Evolutionary conservation across 495 filamentous ascomycete genomes (phyloP).

Genomic region (Hypoxylon rickii): DNA sequence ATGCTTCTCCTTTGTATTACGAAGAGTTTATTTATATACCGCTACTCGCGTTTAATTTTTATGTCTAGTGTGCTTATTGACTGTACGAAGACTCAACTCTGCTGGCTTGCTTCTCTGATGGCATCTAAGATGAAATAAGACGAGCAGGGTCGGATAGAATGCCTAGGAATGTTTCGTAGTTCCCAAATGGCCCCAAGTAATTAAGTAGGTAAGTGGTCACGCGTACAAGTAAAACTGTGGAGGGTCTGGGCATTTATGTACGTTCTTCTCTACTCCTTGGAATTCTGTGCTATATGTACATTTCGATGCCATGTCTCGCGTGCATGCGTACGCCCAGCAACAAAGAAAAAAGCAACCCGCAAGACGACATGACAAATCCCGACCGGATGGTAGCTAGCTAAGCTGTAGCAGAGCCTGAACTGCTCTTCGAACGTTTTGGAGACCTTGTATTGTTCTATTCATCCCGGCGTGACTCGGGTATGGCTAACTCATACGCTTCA

Average conservation of each 20-base stretch:
- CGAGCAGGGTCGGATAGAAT: too few species aligned
- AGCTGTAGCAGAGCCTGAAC: conserved; percentile 22
- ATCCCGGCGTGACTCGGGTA: background rate
- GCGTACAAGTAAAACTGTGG: background rate
- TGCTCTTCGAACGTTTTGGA: conserved; percentile 3
- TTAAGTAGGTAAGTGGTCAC: too few species aligned
- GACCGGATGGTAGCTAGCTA: background rate
- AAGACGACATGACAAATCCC: background rate
- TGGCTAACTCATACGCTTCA: too few species aligned
- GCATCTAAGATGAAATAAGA: too few species aligned
- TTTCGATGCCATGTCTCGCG: conserved; percentile 25
- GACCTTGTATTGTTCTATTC: conserved; percentile 3
- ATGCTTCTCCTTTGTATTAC: conserved; percentile 37
- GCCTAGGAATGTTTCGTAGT: too few species aligned
- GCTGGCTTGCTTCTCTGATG: too few species aligned
- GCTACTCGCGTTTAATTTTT: background rate
- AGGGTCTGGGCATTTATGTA: conserved; percentile 19
- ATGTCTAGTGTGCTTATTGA: too few species aligned
- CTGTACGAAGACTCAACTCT: too few species aligned
- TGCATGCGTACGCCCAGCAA: conserved; percentile 4
- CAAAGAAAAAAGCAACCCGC: conserved; percentile 18
- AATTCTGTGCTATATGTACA: conserved; percentile 36
- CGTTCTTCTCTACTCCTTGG: conserved; percentile 25
- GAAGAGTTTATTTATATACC: conserved; percentile 30
- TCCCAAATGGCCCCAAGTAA: too few species aligned